Evolutionary conservation across 1,139 yeast genomes (phyloP), one percentile per base, ranked within the genome.

Genomic region (Suhomyces kunorum): DNA sequence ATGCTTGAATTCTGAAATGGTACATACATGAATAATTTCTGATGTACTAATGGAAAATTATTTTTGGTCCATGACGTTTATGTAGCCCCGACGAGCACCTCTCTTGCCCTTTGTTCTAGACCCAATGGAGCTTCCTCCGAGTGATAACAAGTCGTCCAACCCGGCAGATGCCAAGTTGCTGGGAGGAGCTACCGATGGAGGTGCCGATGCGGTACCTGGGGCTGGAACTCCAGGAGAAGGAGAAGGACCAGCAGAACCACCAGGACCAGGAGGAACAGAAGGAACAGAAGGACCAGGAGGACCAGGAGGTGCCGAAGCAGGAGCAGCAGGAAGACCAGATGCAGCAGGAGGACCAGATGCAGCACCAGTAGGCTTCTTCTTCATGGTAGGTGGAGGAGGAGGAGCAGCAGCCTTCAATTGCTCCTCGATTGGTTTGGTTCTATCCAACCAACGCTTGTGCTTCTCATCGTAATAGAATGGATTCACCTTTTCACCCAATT

Each of bases 371-470:
- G 36, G 31, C 19, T 36, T 38, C 49, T 65, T 71, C 50, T 72
- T 73, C 52, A 72, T 76, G 24, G 63, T 59, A 5, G 88, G 87
- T 3, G 94, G 92, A 2, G 95, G 94, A 2, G 95, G 87, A 2
- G 92, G 81, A 1, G 80, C 75, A 1, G 77, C 65, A 7, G 76
- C 64, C 44, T 66, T 69, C 44, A 80, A 73, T 50, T 83, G 87
- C 36, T 88, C 96, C 47, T 81, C 81, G 32, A 86, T 77, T 1
- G 87, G 80, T 13, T 76, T 78, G 45, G 81, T 80, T 45, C 79
- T 80, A 56, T 87, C 83, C 39, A 92, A 80, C 96, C 97, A 92
- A 55, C 96, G 76, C 57, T 85, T 83, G 55, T 87, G 76, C 45
- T 84, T 80, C 53, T 87, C 94, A 63, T 90, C 96, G 58, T 81